These are phyloP conservation scores for Aspergillus indologenus DNA, from an alignment of 495 filamentous ascomycete species.

Conservation along the genomic window DNA sequence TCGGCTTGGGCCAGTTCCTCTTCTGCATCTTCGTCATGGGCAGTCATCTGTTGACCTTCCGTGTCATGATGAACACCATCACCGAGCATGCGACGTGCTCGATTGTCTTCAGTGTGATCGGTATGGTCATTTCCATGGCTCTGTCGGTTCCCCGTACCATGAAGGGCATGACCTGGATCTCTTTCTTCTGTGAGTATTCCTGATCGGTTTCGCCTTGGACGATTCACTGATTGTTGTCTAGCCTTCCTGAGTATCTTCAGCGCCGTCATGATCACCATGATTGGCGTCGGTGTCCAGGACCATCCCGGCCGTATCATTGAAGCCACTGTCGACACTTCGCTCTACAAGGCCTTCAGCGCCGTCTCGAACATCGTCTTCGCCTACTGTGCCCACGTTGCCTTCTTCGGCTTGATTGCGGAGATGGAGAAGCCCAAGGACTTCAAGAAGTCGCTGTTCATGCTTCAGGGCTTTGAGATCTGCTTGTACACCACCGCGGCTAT, in stretches of 20 bases:
- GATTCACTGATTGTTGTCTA: not conserved
- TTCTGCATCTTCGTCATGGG: slow-evolving; percentile 9
- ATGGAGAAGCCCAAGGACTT: slow-evolving; percentile 64
- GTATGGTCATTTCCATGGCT: slow-evolving; percentile 2
- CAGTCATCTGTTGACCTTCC: slow-evolving; percentile 4
- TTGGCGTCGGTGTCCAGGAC: slow-evolving; percentile 52
- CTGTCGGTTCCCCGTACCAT: slow-evolving; percentile 3
- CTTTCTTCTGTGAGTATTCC: not conserved
- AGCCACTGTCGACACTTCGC: slow-evolving; percentile 19
- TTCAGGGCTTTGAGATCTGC: slow-evolving; percentile 60
- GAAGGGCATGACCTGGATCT: slow-evolving; percentile 7
- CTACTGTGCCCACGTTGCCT: slow-evolving; percentile 60
- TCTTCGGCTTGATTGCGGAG: slow-evolving; percentile 75
- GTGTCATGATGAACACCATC: slow-evolving; percentile 7
- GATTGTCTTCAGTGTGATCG: slow-evolving; percentile 4
- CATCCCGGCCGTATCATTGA: slow-evolving; percentile 21
- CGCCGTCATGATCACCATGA: slow-evolving; percentile 69
- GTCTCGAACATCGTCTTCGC: slow-evolving; percentile 43
- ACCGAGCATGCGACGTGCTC: slow-evolving; percentile 5
- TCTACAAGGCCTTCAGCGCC: slow-evolving; percentile 30
- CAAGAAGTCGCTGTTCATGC: slow-evolving; percentile 60
- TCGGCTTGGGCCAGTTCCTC: slow-evolving; percentile 6
- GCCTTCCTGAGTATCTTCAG: slow-evolving; percentile 55
- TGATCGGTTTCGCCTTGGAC: not conserved
- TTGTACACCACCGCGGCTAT: slow-evolving; percentile 54